A percentile compares a stretch with the other conserved stretches of the same genome.
These are phyloP conservation scores for Fusarium vanettenii DNA, from an alignment of 2,329 filamentous ascomycete species.

Conservation along the genomic window DNA sequence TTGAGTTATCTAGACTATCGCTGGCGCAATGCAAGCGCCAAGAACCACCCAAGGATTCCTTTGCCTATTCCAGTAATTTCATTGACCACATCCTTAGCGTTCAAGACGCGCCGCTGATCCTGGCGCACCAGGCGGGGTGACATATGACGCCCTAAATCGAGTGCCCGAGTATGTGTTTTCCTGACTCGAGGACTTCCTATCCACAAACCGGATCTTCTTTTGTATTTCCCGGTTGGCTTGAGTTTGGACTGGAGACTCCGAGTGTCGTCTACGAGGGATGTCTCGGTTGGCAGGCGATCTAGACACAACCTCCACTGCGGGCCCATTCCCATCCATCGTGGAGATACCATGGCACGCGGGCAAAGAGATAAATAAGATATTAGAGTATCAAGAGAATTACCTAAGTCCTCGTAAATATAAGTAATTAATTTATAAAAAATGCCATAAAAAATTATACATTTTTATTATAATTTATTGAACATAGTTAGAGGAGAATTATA, in stretches of 20 bases:
- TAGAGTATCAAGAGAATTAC: too few species aligned
- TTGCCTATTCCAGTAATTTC: not conserved
- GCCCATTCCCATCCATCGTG: not conserved
- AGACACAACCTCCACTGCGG: not conserved
- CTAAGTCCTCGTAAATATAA: too few species aligned
- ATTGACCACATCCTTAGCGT: not conserved
- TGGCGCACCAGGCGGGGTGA: not conserved
- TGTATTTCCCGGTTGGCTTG: not conserved
- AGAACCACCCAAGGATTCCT: not conserved
- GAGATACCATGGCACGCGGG: not conserved
- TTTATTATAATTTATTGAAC: too few species aligned
- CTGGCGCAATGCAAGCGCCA: not conserved
- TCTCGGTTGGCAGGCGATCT: not conserved
- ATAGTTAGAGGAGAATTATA: too few species aligned
- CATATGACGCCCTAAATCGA: not conserved
- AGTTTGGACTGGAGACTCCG: not conserved
- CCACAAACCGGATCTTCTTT: not conserved
- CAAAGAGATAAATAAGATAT: too few species aligned
- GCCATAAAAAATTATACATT: too few species aligned
- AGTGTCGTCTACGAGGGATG: not conserved
- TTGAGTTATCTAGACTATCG: not conserved
- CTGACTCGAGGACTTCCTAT: not conserved
- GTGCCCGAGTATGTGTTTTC: not conserved
- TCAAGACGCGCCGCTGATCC: not conserved
- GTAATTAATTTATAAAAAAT: too few species aligned